These are phyloP conservation scores for Actinomortierella wolfii DNA, from an alignment of 371 early-diverging fungal species.

Conservation along the genomic window DNA sequence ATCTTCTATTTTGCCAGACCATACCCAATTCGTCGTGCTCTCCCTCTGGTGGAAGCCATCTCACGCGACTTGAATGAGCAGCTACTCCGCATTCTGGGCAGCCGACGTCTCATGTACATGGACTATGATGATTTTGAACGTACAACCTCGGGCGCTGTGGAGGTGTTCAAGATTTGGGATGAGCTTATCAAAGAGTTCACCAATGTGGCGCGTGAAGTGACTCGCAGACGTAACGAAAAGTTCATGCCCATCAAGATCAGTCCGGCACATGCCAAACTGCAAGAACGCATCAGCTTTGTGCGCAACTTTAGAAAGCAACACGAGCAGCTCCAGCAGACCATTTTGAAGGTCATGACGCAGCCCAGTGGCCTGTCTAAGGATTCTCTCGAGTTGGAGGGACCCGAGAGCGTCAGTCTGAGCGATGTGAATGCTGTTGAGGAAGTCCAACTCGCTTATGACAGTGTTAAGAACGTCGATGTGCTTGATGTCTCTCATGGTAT, in stretches of 20 bases:
- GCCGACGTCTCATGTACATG: slow-evolving; percentile 93
- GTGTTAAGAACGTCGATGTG: slow-evolving; percentile 92
- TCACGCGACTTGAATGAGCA: slow-evolving; percentile 94
- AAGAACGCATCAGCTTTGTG: slow-evolving; percentile 92
- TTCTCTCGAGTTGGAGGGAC: slow-evolving; percentile 57
- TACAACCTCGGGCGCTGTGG: slow-evolving; percentile 81
- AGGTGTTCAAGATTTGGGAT: slow-evolving; percentile 95
- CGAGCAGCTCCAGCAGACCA: slow-evolving; percentile 94
- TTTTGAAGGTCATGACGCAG: slow-evolving; percentile 88
- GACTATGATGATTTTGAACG: slow-evolving; percentile 87
- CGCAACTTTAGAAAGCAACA: slow-evolving; percentile 94
- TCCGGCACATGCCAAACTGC: slow-evolving; percentile 89
- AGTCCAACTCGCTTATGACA: slow-evolving; percentile 91
- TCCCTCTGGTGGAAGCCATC: slow-evolving; percentile 94
- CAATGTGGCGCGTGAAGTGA: slow-evolving; percentile 93
- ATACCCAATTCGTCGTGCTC: slow-evolving; percentile 93
- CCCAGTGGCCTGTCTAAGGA: slow-evolving; percentile 63
- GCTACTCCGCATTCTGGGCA: slow-evolving; percentile 84
- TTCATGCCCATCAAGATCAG: slow-evolving; percentile 95
- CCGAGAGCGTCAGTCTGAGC: slow-evolving; percentile 62
- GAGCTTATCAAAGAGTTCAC: slow-evolving; percentile 94
- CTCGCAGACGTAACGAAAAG: slow-evolving; percentile 91
- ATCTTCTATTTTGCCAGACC: slow-evolving; percentile 51
- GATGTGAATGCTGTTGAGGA: slow-evolving; percentile 88
- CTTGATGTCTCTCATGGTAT: slow-evolving; percentile 86